These are phyloP conservation scores for Elongisporangium undulatum DNA, from an alignment of 352 stramenopile genomes.

Conservation along the genomic window DNA sequence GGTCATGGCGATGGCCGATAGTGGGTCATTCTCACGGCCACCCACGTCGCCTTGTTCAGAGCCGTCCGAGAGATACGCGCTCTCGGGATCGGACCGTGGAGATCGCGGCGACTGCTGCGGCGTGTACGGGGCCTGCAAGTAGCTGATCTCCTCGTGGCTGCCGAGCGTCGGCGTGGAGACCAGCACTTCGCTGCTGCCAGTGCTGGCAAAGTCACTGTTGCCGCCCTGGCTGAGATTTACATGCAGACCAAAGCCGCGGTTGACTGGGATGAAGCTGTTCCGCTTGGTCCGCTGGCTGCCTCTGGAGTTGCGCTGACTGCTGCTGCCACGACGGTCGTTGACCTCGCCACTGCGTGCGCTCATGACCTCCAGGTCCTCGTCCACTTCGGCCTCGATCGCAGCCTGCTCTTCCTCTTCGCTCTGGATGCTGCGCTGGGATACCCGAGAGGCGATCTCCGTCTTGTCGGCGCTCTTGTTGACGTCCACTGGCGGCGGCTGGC, in stretches of 20 bases:
- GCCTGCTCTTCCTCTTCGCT: conserved; percentile 65
- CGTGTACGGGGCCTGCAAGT: conserved; percentile 45
- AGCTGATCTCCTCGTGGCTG: conserved; percentile 17
- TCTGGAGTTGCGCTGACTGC: conserved; percentile 8
- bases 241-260: conserved; percentile 57
- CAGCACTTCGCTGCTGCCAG: neutral
- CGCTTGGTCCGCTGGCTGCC: conserved; percentile 9
- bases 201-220: conserved; percentile 1
- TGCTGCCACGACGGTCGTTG: conserved; percentile 31
- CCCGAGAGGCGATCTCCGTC: conserved; percentile 45
- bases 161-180: neutral
- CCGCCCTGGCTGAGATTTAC: conserved; percentile 41
- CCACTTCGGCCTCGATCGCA: conserved; percentile 71
- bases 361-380: conserved; percentile 74
- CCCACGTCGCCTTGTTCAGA: conserved; percentile 19
- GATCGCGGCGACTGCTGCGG: conserved; percentile 34
- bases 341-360: conserved; percentile 66
- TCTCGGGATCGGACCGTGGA: conserved; percentile 49
- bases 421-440: conserved; percentile 44
- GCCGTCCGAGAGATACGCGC: conserved; percentile 59
- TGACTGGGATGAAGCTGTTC: conserved; percentile 22
- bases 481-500: conserved; percentile 11
- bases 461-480: conserved; percentile 42
- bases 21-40: conserved; percentile 28
- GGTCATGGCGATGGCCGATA: conserved; percentile 28